A percentile compares a stretch with the other conserved stretches of the same genome.
phyloP scores from a whole-genome alignment of 768 basidiomycete genomes.

The Tulasnella sp. region DNA sequence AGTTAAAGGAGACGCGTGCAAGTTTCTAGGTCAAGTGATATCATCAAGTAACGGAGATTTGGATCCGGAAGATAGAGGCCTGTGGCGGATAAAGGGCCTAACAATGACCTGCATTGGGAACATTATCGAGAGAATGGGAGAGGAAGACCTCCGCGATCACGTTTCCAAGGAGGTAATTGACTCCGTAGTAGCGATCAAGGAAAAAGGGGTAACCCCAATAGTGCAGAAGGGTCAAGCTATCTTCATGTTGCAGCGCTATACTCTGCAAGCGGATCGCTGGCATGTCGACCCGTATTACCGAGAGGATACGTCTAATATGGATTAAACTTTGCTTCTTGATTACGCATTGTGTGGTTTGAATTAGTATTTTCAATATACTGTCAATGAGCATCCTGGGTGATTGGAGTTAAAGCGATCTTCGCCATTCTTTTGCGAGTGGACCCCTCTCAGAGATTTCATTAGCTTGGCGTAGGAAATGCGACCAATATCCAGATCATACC shows the following conservation, averaged over 20 bases:
- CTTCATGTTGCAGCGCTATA: not conserved
- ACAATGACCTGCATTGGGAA: not conserved
- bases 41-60: not conserved
- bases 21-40: not conserved
- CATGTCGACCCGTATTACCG: not conserved
- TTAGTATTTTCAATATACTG: too few species aligned
- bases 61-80: not conserved
- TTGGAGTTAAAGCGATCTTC: too few species aligned
- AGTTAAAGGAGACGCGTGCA: not conserved
- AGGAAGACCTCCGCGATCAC: not conserved
- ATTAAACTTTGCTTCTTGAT: too few species aligned
- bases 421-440: too few species aligned
- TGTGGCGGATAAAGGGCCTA: not conserved
- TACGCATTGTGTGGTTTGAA: too few species aligned
- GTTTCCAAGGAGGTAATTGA: not conserved
- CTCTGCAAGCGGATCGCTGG: not conserved
- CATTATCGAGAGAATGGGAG: not conserved
- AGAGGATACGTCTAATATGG: not conserved
- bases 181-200: not conserved
- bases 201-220: not conserved
- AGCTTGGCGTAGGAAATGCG: too few species aligned
- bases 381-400: too few species aligned
- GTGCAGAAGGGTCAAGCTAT: not conserved
- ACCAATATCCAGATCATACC: too few species aligned
- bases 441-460: too few species aligned